Evolutionary conservation across 345 rosid genomes (phyloP).

Genomic region (Syzygium jambos): DNA sequence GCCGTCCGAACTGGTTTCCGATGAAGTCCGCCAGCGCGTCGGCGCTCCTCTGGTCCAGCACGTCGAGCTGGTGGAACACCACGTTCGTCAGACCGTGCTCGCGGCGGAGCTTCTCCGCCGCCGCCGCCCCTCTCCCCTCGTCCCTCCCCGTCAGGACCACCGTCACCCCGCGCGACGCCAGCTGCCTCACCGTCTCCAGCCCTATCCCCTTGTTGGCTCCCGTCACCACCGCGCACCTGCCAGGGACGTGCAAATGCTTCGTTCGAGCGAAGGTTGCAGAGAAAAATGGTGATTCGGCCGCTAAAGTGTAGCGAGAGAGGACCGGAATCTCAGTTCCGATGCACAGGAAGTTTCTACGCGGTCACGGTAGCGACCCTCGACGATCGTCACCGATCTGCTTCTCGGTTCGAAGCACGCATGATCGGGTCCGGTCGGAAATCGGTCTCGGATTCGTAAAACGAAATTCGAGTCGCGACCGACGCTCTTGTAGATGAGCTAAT

Average conservation of each 20-base stretch:
- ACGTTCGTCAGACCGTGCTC: conserved; percentile 22
- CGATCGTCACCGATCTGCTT: background rate
- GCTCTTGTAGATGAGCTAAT: background rate
- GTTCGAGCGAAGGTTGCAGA: background rate
- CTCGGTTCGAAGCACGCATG: background rate
- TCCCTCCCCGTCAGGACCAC: conserved; percentile 41
- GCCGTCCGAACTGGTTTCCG: conserved; percentile 24
- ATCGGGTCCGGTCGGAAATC: background rate
- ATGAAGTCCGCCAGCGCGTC: conserved; percentile 22
- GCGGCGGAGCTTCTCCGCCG: conserved; percentile 18
- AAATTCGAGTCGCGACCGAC: background rate
- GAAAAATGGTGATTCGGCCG: background rate
- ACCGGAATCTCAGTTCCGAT: background rate
- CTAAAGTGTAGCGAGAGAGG: background rate
- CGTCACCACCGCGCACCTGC: conserved; percentile 36
- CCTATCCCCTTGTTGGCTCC: conserved; percentile 53
- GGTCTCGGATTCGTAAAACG: background rate
- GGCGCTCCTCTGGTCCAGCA: conserved; percentile 23
- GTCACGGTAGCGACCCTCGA: background rate
- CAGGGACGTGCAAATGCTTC: background rate
- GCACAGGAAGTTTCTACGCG: background rate
- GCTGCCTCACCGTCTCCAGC: conserved; percentile 34
- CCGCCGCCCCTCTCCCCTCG: conserved; percentile 29
- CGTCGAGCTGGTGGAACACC: conserved; percentile 46
- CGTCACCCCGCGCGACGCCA: conserved; percentile 27